Evolutionary conservation across 2,329 filamentous ascomycete genomes (phyloP).

Genomic region (Cercospora canescens): DNA sequence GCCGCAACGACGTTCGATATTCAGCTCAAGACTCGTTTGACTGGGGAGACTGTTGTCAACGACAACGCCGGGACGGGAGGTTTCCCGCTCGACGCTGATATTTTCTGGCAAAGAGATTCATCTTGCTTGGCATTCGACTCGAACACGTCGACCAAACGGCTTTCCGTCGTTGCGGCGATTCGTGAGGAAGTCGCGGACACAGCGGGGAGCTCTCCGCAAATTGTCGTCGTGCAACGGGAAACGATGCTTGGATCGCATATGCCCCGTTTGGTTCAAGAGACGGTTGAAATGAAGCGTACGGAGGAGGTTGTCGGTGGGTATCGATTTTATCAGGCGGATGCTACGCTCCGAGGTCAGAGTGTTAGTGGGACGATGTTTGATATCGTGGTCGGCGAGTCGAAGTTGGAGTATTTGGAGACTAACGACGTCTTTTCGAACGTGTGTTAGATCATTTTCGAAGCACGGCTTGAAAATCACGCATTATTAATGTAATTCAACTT

Average conservation of each 20-base stretch:
- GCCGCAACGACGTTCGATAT: neutral
- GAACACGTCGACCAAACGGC: neutral
- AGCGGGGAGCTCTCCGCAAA: neutral
- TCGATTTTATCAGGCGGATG: neutral
- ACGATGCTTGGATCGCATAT: neutral
- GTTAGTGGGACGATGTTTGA: neutral
- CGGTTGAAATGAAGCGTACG: neutral
- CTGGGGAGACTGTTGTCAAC: neutral
- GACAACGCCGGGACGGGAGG: neutral
- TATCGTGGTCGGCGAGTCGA: neutral
- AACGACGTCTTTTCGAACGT: neutral
- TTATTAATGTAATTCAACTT: neutral
- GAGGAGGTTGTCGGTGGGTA: neutral
- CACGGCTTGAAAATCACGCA: neutral
- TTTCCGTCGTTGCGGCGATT: neutral
- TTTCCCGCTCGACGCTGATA: neutral
- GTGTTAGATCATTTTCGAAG: neutral
- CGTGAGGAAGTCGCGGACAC: neutral
- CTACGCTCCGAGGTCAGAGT: neutral
- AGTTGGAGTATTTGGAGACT: neutral
- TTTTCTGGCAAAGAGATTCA: neutral
- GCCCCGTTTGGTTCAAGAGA: neutral
- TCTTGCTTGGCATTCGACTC: neutral
- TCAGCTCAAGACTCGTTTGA: neutral
- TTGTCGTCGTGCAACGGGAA: neutral